phyloP scores from a whole-genome alignment of 495 filamentous ascomycete genomes.

The Penicillium crystallinum region DNA sequence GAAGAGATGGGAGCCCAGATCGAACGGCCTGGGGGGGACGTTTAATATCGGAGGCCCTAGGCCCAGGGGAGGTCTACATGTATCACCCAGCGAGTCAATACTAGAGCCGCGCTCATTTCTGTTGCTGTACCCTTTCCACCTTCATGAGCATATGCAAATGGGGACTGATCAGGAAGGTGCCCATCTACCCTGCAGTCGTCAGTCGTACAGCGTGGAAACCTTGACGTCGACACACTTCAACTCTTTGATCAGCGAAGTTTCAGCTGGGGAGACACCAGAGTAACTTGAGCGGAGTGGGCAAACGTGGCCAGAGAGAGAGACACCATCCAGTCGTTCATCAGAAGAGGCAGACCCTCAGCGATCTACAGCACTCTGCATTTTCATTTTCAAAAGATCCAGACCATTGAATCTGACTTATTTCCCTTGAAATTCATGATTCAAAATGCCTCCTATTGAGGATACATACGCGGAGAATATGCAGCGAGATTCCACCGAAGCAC shows the following conservation, averaged over 20 bases:
- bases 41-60: neutral
- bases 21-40: neutral
- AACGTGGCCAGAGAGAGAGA: neutral
- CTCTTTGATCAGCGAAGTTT: neutral
- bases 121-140: neutral
- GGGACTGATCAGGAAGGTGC: neutral
- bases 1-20: neutral
- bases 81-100: no score
- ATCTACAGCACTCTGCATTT: neutral
- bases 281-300: neutral
- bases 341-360: no score
- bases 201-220: neutral
- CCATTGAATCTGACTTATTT: neutral
- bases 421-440: neutral
- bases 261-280: neutral
- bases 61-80: no score
- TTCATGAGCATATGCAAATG: neutral
- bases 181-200: neutral
- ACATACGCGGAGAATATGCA: conserved; percentile 7
- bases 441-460: neutral
- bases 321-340: neutral
- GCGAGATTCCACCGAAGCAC: conserved; percentile 4
- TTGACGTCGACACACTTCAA: neutral
- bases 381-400: neutral
- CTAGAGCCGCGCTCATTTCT: neutral